Conservation (phyloP, 2,329 filamentous ascomycete species). For the Ceratocystis cacaofunesta region DNA sequence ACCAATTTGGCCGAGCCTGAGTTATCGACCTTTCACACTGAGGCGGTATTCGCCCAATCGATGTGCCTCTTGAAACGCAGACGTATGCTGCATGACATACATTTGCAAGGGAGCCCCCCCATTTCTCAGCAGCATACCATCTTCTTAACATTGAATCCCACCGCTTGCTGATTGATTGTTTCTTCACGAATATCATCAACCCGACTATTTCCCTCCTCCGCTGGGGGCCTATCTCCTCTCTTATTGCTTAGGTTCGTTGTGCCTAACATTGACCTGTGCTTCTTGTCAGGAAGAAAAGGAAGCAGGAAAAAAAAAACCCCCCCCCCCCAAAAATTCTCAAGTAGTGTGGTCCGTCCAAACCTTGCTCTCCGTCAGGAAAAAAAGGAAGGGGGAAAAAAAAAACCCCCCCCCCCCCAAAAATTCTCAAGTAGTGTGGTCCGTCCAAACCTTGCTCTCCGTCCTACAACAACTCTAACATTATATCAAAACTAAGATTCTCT, state of each 20-base stretch:
- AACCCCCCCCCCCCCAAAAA: not conserved
- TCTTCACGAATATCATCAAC: not conserved
- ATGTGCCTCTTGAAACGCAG: not conserved
- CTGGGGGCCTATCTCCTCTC: not conserved
- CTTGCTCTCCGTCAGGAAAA: slow-evolving; percentile 1
- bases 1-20: not conserved
- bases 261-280: slow-evolving; percentile 2
- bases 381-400: not conserved
- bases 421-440: not conserved
- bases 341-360: slow-evolving; percentile 2
- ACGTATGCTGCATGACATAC: not conserved
- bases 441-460: slow-evolving; percentile 1
- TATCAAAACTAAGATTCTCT: not conserved
- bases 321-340: not conserved
- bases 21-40: not conserved
- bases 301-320: not conserved
- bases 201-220: not conserved
- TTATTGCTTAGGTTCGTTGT: not conserved
- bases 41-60: not conserved
- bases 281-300: slow-evolving; percentile 1
- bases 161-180: not conserved
- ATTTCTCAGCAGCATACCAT: not conserved
- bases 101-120: not conserved
- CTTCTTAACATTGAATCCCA: not conserved
- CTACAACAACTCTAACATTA: not conserved